A percentile compares a stretch with the other conserved stretches of the same genome.
phyloP scores from a whole-genome alignment of 345 rosid species.

The Sonneratia alba region DNA sequence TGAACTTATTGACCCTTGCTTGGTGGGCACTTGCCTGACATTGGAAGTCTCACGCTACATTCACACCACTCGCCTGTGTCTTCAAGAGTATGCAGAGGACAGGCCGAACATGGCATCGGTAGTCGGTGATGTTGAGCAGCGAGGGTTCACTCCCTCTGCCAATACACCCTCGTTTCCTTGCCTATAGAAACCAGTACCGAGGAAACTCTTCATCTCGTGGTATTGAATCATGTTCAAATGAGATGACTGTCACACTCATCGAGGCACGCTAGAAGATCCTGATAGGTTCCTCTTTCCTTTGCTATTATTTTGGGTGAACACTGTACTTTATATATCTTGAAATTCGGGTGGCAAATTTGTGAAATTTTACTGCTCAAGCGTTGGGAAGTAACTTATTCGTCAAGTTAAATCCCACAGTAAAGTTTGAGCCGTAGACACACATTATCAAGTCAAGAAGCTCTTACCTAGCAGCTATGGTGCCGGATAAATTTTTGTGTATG shows the following conservation, averaged over 20 bases:
- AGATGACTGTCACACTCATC: slow-evolving; percentile 22
- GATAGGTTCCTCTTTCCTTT: no score
- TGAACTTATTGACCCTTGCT: slow-evolving; percentile 1
- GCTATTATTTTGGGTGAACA: no score
- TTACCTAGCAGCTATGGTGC: no score
- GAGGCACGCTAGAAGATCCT: slow-evolving; percentile 5
- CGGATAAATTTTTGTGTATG: no score
- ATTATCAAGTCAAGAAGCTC: not conserved
- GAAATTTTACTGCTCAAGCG: no score
- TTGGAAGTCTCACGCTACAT: slow-evolving; percentile 12
- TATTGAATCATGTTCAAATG: slow-evolving; percentile 22
- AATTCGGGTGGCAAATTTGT: no score
- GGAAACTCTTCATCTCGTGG: slow-evolving; percentile 24
- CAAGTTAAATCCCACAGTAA: not conserved
- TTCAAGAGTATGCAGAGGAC: slow-evolving; percentile 32
- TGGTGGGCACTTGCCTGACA: slow-evolving; percentile 9
- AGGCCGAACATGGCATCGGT: slow-evolving; percentile 30
- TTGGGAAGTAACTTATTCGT: no score
- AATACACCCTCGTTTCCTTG: slow-evolving; percentile 28
- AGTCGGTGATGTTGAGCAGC: slow-evolving; percentile 27
- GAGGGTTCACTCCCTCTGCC: slow-evolving; percentile 27
- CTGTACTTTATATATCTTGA: no score
- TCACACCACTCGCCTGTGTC: slow-evolving; percentile 17
- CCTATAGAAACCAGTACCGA: slow-evolving; percentile 21
- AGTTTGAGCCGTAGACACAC: not conserved